Base-by-base conservation (phyloP, 768 basidiomycete species). In the Tremella yokohamensis region DNA sequence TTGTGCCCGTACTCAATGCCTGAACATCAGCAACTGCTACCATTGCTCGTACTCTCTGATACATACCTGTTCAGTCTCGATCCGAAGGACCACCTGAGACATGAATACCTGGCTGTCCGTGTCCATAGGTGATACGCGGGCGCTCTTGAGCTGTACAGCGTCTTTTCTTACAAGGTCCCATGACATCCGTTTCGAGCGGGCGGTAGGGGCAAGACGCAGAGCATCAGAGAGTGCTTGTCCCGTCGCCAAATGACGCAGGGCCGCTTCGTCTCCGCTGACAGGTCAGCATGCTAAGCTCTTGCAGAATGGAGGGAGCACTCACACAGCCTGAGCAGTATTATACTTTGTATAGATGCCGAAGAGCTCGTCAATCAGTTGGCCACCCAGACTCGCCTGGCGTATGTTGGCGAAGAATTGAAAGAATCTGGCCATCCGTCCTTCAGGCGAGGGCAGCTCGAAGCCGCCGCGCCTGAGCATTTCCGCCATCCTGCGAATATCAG, bases 61-160 rank as follows among this genome's bases (percentile, higher is more conserved):
- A 56, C 60, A 40, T 37, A 57, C 60, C 45, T 61, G 60, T n/a
- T 57, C 56, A 40, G 55, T 52, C 39, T 61, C 60, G 42, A 61
- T 52, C 19, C 42, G 18, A 8, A 61, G 40, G 8, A 57, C 56
- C 3, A 61, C 56, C 55, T 61, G 60, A 2, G 60, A 55, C 7
- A 49, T 11, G n/a, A 44, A 29, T 20, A 47, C 15, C 25, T 19
- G 38, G 11, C 40, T 45, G 22, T 51, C 50, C 9, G 60, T 26
- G 40, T 61, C 60, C 20, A 57, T 18, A 16, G 50, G 29, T 18
- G 49, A 25, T 18, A 52, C 26, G 25, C 60, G 25, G 8, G 56
- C 60, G n/a, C 48, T 44, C n/a, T 53, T 51, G 49, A 61, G 34
- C 39, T 53, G 60, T 9, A 22, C 48, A 3, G 40, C 26, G 38